Evolutionary conservation across 2,329 filamentous ascomycete species (phyloP), one percentile per base, ranked within the genome.

Genomic region (Colletotrichum sublineola): DNA sequence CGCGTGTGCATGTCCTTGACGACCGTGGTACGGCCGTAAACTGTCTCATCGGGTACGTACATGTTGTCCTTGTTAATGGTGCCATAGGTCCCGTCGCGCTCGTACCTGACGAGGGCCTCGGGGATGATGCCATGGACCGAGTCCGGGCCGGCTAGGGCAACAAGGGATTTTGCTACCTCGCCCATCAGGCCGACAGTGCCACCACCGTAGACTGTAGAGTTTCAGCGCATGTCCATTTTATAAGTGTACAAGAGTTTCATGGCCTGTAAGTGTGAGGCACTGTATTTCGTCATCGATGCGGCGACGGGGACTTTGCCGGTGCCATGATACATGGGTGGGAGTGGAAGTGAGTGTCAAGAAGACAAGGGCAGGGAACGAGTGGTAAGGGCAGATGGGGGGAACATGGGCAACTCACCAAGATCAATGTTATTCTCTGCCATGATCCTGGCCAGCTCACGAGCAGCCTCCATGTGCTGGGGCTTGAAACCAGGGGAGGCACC

Each of bases 171-270:
- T 57, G 96, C 94, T 14, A 98, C 83, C 80, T 98, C 95, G 79
- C 96, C 96, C 96, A 99, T 99, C 57, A 99, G 88, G 12, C 96
- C 96, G 48, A 94, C 91, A 2, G 96, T 98, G 78, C 96, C 96
- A 76, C 96, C 96, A 76, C 96, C 96, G 82, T 98, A 99, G 75
- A 98, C 95, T 90, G 57, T 38, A 68, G 48, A 50, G 36, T 57
- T 73, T 75, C 62, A 75, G 71, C 61, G 24, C 3, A 24, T 33
- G 29, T 29, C 8, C 11, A 33, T 40, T 3, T 56, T 52, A 33
- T 38, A n/a, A 18, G 36, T n/a, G 18, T 56, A 9, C 8, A 38
- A 18, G 1, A 31, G 44, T 65, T 56, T 70, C 60, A 56, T 71
- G 3, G 24, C 29, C 56, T 67, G 36, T 62, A 31, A 42, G 9